Conservation (phyloP, 2,329 filamentous ascomycete genomes). For the Anthostomella pinea region DNA sequence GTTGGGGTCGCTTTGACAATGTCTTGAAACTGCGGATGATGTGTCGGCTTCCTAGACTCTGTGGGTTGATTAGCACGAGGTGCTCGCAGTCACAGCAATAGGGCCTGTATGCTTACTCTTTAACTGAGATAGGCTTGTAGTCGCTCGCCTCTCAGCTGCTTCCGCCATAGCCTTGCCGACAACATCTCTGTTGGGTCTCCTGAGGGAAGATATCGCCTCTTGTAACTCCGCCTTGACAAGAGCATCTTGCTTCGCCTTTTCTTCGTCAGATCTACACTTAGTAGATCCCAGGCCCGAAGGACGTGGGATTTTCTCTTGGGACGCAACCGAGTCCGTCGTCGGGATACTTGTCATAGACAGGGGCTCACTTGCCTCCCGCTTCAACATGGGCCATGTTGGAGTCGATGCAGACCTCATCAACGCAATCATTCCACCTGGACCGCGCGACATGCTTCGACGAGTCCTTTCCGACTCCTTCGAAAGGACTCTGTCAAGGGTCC, state of each 20-base stretch:
- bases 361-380: conserved; percentile 66
- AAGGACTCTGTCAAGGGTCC: conserved; percentile 60
- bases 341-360: conserved; percentile 48
- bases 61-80: conserved; percentile 28
- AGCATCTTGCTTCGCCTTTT: conserved; percentile 63
- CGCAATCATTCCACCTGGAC: conserved; percentile 56
- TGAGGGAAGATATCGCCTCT: conserved; percentile 69
- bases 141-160: conserved; percentile 60
- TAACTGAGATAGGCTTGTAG: conserved; percentile 42
- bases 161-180: conserved; percentile 66
- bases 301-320: conserved; percentile 43
- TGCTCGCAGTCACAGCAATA: too few species aligned
- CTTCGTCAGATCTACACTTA: conserved; percentile 49
- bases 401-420: conserved; percentile 68
- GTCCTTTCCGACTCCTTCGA: conserved; percentile 54
- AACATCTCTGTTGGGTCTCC: conserved; percentile 71
- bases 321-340: conserved; percentile 38
- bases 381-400: conserved; percentile 61
- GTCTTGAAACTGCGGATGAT: conserved; percentile 35
- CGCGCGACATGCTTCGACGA: conserved; percentile 54
- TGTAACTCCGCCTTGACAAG: conserved; percentile 67
- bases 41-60: conserved; percentile 53
- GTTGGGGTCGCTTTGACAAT: conserved; percentile 58
- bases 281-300: conserved; percentile 39
- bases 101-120: conserved; percentile 47